These are phyloP conservation scores for Martensiomyces pterosporus DNA, from an alignment of 192 early-diverging fungal genomes.

Conservation along the genomic window DNA sequence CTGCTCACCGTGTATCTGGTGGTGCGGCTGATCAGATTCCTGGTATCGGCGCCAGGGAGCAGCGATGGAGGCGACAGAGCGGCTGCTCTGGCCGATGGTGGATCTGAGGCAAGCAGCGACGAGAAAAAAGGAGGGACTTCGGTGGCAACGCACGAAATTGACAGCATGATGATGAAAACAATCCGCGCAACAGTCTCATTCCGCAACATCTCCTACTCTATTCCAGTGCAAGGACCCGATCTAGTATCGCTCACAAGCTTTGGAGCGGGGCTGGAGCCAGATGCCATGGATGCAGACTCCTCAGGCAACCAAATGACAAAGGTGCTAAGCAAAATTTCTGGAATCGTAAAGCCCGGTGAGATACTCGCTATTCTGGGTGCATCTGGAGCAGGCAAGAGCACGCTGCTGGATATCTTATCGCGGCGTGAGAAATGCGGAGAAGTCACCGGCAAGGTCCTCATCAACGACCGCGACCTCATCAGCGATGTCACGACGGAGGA, in stretches of 20 bases:
- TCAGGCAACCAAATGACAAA: slow-evolving; percentile 8
- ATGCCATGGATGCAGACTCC: not conserved
- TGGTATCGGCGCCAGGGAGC: slow-evolving; percentile 9
- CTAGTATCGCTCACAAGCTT: slow-evolving; percentile 13
- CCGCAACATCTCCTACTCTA: slow-evolving; percentile 38
- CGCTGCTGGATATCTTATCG: slow-evolving; percentile 86
- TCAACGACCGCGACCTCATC: slow-evolving; percentile 69
- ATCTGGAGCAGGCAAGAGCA: slow-evolving; percentile 91
- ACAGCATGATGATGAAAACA: slow-evolving; percentile 21
- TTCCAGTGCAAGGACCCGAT: slow-evolving; percentile 23
- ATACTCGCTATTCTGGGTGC: slow-evolving; percentile 93
- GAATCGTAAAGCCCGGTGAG: slow-evolving; percentile 75
- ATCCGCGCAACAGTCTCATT: slow-evolving; percentile 29
- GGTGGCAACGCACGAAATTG: slow-evolving; percentile 11
- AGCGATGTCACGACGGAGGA: slow-evolving; percentile 47
- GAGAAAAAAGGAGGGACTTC: not conserved
- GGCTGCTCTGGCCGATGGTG: no score
- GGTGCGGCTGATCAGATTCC: slow-evolving; percentile 24
- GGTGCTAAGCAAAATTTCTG: slow-evolving; percentile 64
- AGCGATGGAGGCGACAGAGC: not conserved
- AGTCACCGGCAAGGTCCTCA: slow-evolving; percentile 73
- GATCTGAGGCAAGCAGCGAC: not conserved
- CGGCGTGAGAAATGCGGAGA: slow-evolving; percentile 63
- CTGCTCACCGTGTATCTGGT: slow-evolving; percentile 42
- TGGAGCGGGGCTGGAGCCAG: not conserved